Percentiles rank a stretch among this genome's conserved stretches.
Evolutionary conservation across 177 flowering plant species (phyloP).

Genomic region (Vitis hybrid): DNA sequence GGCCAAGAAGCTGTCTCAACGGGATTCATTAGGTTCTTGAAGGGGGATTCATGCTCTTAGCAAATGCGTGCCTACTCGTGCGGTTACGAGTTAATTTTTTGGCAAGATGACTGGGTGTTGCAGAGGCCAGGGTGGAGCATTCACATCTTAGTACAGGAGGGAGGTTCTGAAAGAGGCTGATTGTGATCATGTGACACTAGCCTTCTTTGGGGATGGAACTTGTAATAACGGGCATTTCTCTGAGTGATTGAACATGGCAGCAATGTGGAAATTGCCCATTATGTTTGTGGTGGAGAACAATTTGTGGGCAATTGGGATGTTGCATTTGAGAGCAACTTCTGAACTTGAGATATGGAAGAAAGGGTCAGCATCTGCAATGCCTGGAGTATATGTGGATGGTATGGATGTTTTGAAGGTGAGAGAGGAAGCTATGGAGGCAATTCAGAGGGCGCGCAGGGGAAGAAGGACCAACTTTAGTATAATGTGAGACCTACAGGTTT

Average conservation of each 20-base stretch:
- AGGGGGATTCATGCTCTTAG: slow-evolving; percentile 79
- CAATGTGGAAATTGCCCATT: slow-evolving; percentile 87
- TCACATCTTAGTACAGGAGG: slow-evolving; percentile 65
- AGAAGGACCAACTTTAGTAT: slow-evolving; percentile 90
- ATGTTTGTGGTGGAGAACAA: slow-evolving; percentile 95
- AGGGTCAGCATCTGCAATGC: slow-evolving; percentile 96
- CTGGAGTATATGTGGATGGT: slow-evolving; percentile 97
- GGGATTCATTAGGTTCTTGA: slow-evolving; percentile 87
- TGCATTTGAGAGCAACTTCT: slow-evolving; percentile 86
- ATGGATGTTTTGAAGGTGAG: slow-evolving; percentile 99
- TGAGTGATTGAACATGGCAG: slow-evolving; percentile 98
- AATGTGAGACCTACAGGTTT: slow-evolving; percentile 91
- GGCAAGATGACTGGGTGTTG: slow-evolving; percentile 93
- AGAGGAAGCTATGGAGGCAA: slow-evolving; percentile 89
- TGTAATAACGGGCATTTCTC: slow-evolving; percentile 92
- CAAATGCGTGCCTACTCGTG: slow-evolving; percentile 82
- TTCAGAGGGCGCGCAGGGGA: slow-evolving; percentile 85
- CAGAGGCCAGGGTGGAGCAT: slow-evolving; percentile 95
- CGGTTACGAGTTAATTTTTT: slow-evolving; percentile 87
- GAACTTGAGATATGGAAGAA: slow-evolving; percentile 96
- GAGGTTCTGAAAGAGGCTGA: slow-evolving; percentile 66
- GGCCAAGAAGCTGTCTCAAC: slow-evolving; percentile 98
- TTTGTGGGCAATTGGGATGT: slow-evolving; percentile 99
- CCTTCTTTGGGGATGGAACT: slow-evolving; percentile 96
- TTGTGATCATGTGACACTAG: slow-evolving; percentile 74